These are phyloP conservation scores for Microsporum canis DNA, from an alignment of 2,329 filamentous ascomycete genomes.

Conservation along the genomic window DNA sequence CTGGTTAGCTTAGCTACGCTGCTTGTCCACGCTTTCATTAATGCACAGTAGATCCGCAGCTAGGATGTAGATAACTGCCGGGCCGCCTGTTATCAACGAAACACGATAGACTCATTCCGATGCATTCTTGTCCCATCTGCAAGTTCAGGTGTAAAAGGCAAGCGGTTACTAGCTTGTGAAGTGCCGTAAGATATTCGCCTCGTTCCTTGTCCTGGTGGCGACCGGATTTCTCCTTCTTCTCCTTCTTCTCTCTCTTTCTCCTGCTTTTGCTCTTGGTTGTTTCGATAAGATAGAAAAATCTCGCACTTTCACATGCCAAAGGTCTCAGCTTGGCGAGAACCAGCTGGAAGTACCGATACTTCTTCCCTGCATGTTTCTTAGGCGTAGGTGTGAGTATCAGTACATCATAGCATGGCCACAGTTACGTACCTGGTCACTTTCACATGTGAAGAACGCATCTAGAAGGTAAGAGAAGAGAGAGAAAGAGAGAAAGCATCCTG, in stretches of 20 bases:
- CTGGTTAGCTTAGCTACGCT: not conserved
- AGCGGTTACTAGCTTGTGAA: not conserved
- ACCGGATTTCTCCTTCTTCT: not conserved
- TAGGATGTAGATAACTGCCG: not conserved
- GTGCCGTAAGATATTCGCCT: not conserved
- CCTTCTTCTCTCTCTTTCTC: not conserved
- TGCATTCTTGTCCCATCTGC: not conserved
- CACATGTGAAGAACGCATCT: not conserved
- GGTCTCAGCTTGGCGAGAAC: not conserved
- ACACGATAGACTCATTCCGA: not conserved
- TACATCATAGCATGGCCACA: not conserved
- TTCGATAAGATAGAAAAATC: not conserved
- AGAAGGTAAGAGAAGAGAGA: not conserved
- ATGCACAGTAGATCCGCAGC: not conserved
- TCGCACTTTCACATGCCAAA: constrained; percentile 2
- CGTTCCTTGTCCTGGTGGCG: not conserved
- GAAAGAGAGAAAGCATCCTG: not conserved
- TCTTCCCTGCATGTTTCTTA: not conserved
- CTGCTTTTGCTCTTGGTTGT: not conserved
- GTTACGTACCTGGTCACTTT: not conserved
- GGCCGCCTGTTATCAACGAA: not conserved
- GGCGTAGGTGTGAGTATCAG: not conserved
- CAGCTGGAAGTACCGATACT: not conserved
- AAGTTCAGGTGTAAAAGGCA: not conserved
- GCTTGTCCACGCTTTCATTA: not conserved